Conservation (phyloP, 2,329 filamentous ascomycete species). For the Talaromyces islandicus region DNA sequence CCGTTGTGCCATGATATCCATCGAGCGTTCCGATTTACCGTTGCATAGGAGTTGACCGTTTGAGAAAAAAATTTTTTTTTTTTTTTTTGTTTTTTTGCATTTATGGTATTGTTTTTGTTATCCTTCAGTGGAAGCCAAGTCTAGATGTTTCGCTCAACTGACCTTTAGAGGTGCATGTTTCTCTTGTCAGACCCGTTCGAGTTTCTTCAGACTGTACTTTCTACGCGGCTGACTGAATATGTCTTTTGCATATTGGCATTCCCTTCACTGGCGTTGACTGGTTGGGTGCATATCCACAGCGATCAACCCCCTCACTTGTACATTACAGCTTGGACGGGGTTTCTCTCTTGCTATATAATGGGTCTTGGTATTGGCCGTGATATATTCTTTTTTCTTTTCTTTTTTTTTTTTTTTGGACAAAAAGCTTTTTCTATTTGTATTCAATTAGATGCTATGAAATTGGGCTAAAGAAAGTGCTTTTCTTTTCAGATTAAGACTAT, state of each 20-base stretch:
- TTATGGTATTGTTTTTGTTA: not conserved
- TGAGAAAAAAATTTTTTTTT: no score
- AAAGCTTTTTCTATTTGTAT: not conserved
- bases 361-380: not conserved
- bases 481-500: not conserved
- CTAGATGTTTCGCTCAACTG: not conserved
- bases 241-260: not conserved
- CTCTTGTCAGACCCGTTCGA: not conserved
- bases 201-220: not conserved
- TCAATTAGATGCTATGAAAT: not conserved
- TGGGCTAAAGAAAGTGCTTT: not conserved
- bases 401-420: no score
- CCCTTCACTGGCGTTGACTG: not conserved
- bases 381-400: not conserved
- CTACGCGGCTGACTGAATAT: not conserved
- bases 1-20: not conserved
- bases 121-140: not conserved
- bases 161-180: no score
- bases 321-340: not conserved
- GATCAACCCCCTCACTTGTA: not conserved
- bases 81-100: not conserved
- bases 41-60: slow-evolving; percentile 1
- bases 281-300: not conserved
- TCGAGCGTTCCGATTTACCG: not conserved
- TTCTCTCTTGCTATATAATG: not conserved